A percentile compares a stretch with the other conserved stretches of the same genome.
phyloP scores from a whole-genome alignment of 2,329 filamentous ascomycete species.

The Trichoderma sp. region DNA sequence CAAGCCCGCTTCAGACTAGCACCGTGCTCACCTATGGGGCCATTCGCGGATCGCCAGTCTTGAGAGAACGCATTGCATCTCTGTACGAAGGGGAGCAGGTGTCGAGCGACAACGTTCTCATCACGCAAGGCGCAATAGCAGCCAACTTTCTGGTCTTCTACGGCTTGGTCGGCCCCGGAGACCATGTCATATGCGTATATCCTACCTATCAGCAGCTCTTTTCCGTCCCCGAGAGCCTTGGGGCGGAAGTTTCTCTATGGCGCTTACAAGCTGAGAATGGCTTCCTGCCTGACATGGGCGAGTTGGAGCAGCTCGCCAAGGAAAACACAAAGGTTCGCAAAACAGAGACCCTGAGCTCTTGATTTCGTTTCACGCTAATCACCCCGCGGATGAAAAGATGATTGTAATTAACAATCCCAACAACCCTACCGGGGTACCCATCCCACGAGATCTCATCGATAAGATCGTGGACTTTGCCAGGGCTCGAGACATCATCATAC shows the following conservation, averaged over 20 bases:
- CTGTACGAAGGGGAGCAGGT: slow-evolving; percentile 62
- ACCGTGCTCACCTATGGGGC: slow-evolving; percentile 72
- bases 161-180: slow-evolving; percentile 69
- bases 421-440: slow-evolving; percentile 77
- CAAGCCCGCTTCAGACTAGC: slow-evolving; percentile 51
- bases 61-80: slow-evolving; percentile 67
- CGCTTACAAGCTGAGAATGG: slow-evolving; percentile 65
- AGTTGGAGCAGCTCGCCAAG: slow-evolving; percentile 67
- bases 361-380: slow-evolving; percentile 48
- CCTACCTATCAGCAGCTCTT: slow-evolving; percentile 89
- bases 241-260: slow-evolving; percentile 80
- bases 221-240: slow-evolving; percentile 71
- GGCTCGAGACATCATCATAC: slow-evolving; percentile 65
- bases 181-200: slow-evolving; percentile 85
- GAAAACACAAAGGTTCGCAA: slow-evolving; percentile 68
- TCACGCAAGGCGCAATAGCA: slow-evolving; percentile 78
- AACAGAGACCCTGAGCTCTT: background rate
- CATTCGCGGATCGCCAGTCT: slow-evolving; percentile 67
- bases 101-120: slow-evolving; percentile 65
- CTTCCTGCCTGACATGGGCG: slow-evolving; percentile 69
- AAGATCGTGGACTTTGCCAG: slow-evolving; percentile 66
- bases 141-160: slow-evolving; percentile 86
- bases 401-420: slow-evolving; percentile 72
- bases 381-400: slow-evolving; percentile 57
- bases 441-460: slow-evolving; percentile 63